These are phyloP conservation scores for Suillus americanus DNA, from an alignment of 768 basidiomycete genomes.

Conservation along the genomic window DNA sequence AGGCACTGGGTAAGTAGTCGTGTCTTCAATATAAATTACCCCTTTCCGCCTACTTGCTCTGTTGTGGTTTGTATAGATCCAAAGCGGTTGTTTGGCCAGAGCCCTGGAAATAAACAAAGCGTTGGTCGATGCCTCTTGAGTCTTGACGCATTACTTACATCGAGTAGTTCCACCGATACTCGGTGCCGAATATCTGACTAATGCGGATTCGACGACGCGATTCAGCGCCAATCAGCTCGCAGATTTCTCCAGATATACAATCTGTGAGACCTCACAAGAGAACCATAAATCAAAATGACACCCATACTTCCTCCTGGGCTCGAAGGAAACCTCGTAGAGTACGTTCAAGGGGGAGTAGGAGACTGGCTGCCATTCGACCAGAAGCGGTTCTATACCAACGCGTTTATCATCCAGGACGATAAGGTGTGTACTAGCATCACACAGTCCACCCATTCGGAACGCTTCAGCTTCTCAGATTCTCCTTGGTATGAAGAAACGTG, in stretches of 20 bases:
- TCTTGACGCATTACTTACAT: neutral
- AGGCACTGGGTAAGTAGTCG: neutral
- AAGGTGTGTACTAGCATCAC: constrained; percentile 35
- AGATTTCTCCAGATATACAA: neutral
- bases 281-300: neutral
- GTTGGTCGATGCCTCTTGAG: neutral
- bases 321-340: constrained; percentile 30
- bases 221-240: neutral
- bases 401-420: constrained; percentile 56
- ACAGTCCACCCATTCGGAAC: neutral
- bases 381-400: constrained; percentile 63
- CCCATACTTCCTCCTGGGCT: constrained; percentile 44
- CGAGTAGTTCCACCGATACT: constrained; percentile 1
- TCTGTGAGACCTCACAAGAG: neutral
- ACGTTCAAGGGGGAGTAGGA: constrained; percentile 39
- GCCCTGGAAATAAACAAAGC: neutral
- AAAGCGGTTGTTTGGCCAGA: neutral
- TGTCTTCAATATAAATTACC: neutral
- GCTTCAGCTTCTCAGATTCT: constrained; percentile 62
- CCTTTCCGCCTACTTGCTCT: too few species aligned
- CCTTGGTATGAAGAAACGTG: constrained; percentile 78
- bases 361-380: constrained; percentile 49
- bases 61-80: neutral
- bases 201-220: neutral
- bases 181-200: constrained; percentile 2